Evolutionary conservation across 495 filamentous ascomycete species (phyloP), one percentile per base, ranked within the genome.

Genomic region (Parathielavia appendiculata): DNA sequence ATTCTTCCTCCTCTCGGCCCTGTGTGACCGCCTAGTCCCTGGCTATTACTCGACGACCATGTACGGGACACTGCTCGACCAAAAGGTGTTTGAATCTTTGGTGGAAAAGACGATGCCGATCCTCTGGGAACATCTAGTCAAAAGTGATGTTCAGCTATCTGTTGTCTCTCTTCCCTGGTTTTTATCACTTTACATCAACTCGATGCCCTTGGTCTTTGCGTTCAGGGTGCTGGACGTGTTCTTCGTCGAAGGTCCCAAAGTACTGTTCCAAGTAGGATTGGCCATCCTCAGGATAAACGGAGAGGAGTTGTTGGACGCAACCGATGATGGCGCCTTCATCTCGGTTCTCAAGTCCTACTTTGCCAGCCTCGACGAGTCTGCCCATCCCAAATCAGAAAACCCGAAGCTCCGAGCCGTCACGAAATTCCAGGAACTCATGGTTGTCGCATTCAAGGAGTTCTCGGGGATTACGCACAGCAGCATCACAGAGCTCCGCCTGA

Each of bases 101-200:
- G 93, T 98, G 17, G 95, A 98, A 70, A 95, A 90, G 75, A 98
- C 92, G 0, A 98, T 98, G 93, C 93, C 93, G 13, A 88, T 98
- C 44, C 79, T 98, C 6, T 98, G 93, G 95, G 92, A 97, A 19
- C 95, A 98, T 62, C 86, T 98, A 16, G 84, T 86, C 54, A 96
- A 92, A 70, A 91, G 86, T 51, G 93, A 98, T 67, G 92, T 98
- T 20, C 93, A 98, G 73, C 85, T 98, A n/a, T 97, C 95, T 0
- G 93, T 98, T 34, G 95, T 97, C 9, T 97, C 92, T 32, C 79
- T 98, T 10, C 93, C 93, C 17, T 98, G 93, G 93, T 98, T 98
- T 66, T 81, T 98, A 22, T 97, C 92, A 8, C 80, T 98, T 6
- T 98, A 97, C 69, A 96, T 98, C 76, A 98, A 98, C 76, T 97